A percentile compares a stretch with the other conserved stretches of the same genome.
Conservation (phyloP, 306 rosid species). For the Cicer cuneatum region DNA sequence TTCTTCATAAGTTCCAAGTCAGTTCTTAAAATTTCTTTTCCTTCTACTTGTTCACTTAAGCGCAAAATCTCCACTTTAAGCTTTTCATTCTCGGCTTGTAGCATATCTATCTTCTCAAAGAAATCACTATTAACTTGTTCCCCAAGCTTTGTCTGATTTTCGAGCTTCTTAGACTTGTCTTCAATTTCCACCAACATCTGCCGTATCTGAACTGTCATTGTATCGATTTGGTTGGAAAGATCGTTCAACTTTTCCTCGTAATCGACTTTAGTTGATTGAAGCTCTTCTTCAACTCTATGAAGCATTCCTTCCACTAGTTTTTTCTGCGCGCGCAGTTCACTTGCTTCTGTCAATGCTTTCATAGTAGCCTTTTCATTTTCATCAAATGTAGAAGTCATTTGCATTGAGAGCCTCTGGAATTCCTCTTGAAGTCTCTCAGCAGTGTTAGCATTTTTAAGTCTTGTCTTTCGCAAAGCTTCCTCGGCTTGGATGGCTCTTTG, state of each 20-base stretch:
- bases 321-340: conserved; percentile 67
- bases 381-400: conserved; percentile 82
- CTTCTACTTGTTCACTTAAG: conserved; percentile 58
- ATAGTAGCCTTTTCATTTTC: conserved; percentile 85
- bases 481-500: conserved; percentile 89
- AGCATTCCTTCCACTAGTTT: conserved; percentile 65
- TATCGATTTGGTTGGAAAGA: conserved; percentile 60
- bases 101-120: conserved; percentile 61
- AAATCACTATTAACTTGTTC: conserved; percentile 59
- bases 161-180: conserved; percentile 65
- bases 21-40: conserved; percentile 48
- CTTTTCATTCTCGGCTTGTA: conserved; percentile 63
- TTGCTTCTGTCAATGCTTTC: conserved; percentile 75
- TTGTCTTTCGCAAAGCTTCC: conserved; percentile 75
- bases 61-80: conserved; percentile 55
- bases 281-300: conserved; percentile 60
- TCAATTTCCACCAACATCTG: conserved; percentile 66
- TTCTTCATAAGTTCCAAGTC: conserved; percentile 67
- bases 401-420: conserved; percentile 74
- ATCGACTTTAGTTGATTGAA: conserved; percentile 56
- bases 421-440: conserved; percentile 96
- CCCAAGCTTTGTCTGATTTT: conserved; percentile 54
- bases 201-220: conserved; percentile 57
- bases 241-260: conserved; percentile 57
- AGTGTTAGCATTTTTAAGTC: conserved; percentile 68